Base-by-base conservation (phyloP, 495 filamentous ascomycete species). In the Penicillium cinerascens region DNA sequence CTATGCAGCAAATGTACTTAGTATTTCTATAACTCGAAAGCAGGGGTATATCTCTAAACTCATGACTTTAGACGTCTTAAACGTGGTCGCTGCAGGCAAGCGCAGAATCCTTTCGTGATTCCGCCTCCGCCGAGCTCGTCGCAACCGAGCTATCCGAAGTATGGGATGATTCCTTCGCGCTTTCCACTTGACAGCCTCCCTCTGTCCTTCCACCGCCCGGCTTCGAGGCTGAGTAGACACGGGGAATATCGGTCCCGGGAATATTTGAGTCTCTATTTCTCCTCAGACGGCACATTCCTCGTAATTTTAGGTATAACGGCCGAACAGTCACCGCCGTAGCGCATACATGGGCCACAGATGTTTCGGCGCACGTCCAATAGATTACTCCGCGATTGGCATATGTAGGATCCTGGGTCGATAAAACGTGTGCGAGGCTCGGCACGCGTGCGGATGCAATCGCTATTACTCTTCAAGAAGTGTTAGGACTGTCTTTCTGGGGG, bases 361-460 rank as follows among this genome's bases (percentile, higher is more conserved):
- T 52, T 43, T 57, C 55, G 3, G 55, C 55, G 21, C 49, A 47
- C 17, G 49, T 44, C 55, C 55, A 57, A n/a, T 48, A 47, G 29
- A 52, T 35, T 3, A 49, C 49, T 10, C 42, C 36, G 1, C 15
- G 35, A 18, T 48, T 49, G 20, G 26, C 11, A 20, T 52, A 57
- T 16, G 49, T 49, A 13, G 55, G 55, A 35, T 57, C 55, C 11
- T 42, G 36, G 6, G 44, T 35, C 6, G 49, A 40, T 7, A 47
- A 44, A 11, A 57, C 44, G 23, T 57, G 39, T 8, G 15, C 20
- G n/a, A 57, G 23, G 22, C 36, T 57, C 10, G 55, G 55, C 15
- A 57, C 26, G 7, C 55, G 55, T 4, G 55, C 55, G 10, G 49
- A 43, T 52, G 55, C 49, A 22, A 52, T 52, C 7, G 16, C 55